Evolutionary conservation across 1,139 yeast species (phyloP).

Genomic region (Pneumocystis carinii): DNA sequence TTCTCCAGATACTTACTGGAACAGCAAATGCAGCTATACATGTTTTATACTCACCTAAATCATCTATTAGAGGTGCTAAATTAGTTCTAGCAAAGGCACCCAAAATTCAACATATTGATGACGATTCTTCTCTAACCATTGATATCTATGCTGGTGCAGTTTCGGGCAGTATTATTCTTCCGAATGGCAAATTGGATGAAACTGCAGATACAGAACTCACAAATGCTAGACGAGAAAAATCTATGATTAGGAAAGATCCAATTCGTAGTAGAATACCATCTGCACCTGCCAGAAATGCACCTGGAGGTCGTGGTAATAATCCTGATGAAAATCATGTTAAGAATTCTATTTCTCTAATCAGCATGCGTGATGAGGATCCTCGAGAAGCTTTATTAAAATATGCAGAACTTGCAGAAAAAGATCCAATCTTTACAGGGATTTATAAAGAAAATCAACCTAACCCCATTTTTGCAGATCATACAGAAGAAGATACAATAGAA

Average conservation of each 20-base stretch:
- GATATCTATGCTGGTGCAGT: conserved; percentile 20
- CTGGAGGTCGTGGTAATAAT: not conserved
- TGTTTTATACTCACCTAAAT: conserved; percentile 24
- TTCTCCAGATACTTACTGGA: conserved; percentile 23
- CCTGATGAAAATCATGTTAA: conserved; percentile 1
- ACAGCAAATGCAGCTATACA: conserved; percentile 21
- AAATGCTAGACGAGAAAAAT: conserved; percentile 5
- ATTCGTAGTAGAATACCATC: conserved; percentile 9
- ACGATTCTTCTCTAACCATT: conserved; percentile 20
- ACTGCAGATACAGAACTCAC: conserved; percentile 3
- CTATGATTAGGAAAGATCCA: conserved; percentile 13
- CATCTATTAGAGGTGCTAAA: conserved; percentile 26
- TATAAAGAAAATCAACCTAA: conserved; percentile 1
- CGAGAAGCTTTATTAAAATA: conserved; percentile 26
- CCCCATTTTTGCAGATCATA: not conserved
- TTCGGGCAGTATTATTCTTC: conserved; percentile 4
- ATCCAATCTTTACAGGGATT: conserved; percentile 17
- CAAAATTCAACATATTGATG: conserved; percentile 27
- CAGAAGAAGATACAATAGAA: not conserved
- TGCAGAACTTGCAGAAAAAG: conserved; percentile 22
- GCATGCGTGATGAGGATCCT: conserved; percentile 24
- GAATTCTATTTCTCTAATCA: conserved; percentile 11
- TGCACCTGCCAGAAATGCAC: not conserved
- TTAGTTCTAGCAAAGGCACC: conserved; percentile 24
- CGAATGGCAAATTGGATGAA: conserved; percentile 4